Percentiles rank a stretch among this genome's conserved stretches.
Conservation (phyloP, 441 rosid genomes). For the Bocquillonia castaneifolia region DNA sequence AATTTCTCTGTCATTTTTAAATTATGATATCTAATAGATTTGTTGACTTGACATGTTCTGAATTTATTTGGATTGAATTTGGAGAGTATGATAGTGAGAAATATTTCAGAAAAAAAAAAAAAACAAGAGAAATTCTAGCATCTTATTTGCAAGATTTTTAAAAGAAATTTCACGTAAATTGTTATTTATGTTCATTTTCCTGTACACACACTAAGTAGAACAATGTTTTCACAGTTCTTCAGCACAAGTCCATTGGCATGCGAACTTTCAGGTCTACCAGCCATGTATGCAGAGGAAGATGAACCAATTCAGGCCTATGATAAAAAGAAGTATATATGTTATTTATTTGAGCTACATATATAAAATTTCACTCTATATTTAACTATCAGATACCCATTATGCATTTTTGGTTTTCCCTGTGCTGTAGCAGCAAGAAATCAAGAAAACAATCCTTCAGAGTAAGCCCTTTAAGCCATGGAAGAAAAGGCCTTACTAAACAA, state of each 20-base stretch:
- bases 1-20: too few relatives aligned
- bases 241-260: constrained; percentile 54
- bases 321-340: constrained; percentile 33
- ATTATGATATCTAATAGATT: too few relatives aligned
- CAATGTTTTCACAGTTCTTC: constrained; percentile 44
- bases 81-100: too few relatives aligned
- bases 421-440: constrained; percentile 29
- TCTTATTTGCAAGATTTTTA: too few relatives aligned
- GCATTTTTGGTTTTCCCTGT: constrained; percentile 11
- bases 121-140: too few relatives aligned
- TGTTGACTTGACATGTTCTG: too few relatives aligned
- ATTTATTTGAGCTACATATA: background rate
- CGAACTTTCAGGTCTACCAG: constrained; percentile 45
- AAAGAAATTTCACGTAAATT: too few relatives aligned
- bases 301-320: constrained; percentile 27
- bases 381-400: background rate
- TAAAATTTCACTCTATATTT: too few relatives aligned
- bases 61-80: too few relatives aligned
- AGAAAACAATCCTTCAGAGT: constrained; percentile 29
- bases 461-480: constrained; percentile 22
- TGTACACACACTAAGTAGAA: background rate
- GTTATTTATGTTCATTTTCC: too few relatives aligned
- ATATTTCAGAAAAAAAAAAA: too few relatives aligned
- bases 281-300: constrained; percentile 33
- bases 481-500: constrained; percentile 14